phyloP scores from a whole-genome alignment of 331 rosid species.

The Saraca asoca region DNA sequence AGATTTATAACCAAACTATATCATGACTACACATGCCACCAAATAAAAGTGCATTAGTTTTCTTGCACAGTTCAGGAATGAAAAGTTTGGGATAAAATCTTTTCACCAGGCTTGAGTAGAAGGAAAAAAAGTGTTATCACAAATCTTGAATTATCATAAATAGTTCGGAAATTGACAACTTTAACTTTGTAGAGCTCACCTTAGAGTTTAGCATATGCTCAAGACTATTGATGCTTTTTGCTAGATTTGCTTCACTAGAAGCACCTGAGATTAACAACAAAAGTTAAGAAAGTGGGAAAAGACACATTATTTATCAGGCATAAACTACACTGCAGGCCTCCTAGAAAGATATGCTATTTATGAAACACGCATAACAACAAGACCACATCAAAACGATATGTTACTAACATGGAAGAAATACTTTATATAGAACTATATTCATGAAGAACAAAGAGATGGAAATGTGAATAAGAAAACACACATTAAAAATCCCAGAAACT shows the following conservation, averaged over 20 bases:
- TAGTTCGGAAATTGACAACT: slow-evolving; percentile 3
- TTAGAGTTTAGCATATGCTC: slow-evolving; percentile 78
- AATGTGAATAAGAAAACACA: slow-evolving; percentile 18
- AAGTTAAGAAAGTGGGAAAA: slow-evolving; percentile 28
- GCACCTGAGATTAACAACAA: slow-evolving; percentile 56
- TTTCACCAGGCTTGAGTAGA: slow-evolving; percentile 8
- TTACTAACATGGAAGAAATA: slow-evolving; percentile 24
- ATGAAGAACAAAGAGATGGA: slow-evolving; percentile 11
- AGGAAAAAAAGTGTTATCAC: slow-evolving; percentile 20
- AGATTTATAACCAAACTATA: slow-evolving; percentile 4
- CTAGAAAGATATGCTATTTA: slow-evolving; percentile 4
- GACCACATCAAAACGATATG: slow-evolving; percentile 16
- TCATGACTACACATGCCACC: too few species aligned
- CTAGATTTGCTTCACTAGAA: slow-evolving; percentile 58
- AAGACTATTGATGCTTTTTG: slow-evolving; percentile 90
- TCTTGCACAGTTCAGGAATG: slow-evolving; percentile 19
- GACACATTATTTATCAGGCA: background rate
- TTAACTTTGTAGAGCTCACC: slow-evolving; percentile 53
- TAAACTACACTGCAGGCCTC: slow-evolving; percentile 24
- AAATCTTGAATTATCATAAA: background rate
- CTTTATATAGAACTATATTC: slow-evolving; percentile 20
- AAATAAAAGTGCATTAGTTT: slow-evolving; percentile 16
- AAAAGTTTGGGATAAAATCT: slow-evolving; percentile 22
- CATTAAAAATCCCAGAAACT: slow-evolving; percentile 21
- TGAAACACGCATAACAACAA: slow-evolving; percentile 21